These are phyloP conservation scores for Citrullus colocynthis DNA, from an alignment of 306 rosid genomes.

Conservation along the genomic window DNA sequence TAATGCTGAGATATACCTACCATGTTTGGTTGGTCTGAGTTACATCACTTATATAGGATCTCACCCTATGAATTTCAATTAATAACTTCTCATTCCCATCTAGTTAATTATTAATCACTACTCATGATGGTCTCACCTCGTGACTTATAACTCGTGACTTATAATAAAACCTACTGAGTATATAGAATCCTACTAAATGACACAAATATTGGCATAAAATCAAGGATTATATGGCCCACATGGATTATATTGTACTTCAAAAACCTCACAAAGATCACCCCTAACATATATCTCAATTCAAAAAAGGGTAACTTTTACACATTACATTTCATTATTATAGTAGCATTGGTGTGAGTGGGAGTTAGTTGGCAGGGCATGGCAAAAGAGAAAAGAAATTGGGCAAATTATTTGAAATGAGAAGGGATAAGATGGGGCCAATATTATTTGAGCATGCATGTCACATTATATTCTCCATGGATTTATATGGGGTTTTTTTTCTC, in stretches of 20 bases:
- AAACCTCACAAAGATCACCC: background rate
- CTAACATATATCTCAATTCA: background rate
- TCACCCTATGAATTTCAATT: too few species aligned
- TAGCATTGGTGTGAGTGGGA: background rate
- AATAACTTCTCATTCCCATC: too few species aligned
- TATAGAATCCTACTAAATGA: too few species aligned
- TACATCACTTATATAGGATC: too few species aligned
- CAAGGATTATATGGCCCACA: background rate
- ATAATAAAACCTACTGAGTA: too few species aligned
- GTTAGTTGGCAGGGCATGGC: background rate
- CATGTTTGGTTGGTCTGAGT: too few species aligned
- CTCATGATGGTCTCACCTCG: too few species aligned
- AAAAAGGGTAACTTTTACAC: background rate
- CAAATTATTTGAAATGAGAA: background rate
- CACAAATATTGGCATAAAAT: background rate
- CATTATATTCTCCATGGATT: background rate
- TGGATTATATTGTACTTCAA: background rate
- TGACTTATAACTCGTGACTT: too few species aligned
- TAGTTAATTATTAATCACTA: too few species aligned
- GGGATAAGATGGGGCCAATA: background rate
- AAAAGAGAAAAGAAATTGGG: background rate
- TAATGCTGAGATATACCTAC: too few species aligned
- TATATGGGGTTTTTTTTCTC: background rate
- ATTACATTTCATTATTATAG: background rate
- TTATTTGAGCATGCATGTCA: background rate